These are phyloP conservation scores for Cryphonectria parasitica DNA, from an alignment of 2,329 filamentous ascomycete species.

Conservation along the genomic window DNA sequence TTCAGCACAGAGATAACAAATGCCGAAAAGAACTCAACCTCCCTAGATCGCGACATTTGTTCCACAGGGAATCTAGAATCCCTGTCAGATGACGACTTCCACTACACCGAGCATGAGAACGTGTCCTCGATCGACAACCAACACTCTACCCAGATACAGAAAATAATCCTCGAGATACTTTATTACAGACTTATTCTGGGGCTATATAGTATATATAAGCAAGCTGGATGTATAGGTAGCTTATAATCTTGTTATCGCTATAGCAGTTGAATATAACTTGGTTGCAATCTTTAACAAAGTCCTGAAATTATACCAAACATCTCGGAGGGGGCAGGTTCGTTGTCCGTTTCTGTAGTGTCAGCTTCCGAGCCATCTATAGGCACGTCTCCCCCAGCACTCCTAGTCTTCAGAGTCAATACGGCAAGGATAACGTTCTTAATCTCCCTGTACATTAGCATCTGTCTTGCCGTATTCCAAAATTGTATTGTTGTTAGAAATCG, in stretches of 20 bases:
- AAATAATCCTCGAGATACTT: conserved; percentile 46
- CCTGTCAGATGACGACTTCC: too few relatives aligned
- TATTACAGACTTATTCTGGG: conserved; percentile 46
- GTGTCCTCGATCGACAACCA: too few relatives aligned
- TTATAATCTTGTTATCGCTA: conserved; percentile 62
- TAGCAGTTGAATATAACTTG: conserved; percentile 53
- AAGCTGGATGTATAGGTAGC: conserved; percentile 65
- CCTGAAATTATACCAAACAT: conserved; percentile 42
- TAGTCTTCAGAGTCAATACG: conserved; percentile 34
- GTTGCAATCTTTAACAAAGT: conserved; percentile 50
- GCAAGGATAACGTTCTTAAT: conserved; percentile 50
- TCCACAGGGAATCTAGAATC: too few relatives aligned
- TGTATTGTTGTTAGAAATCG: conserved; percentile 60
- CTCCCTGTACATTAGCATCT: conserved; percentile 17
- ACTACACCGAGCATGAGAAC: too few relatives aligned
- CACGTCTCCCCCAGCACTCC: conserved; percentile 2
- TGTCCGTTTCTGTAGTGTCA: neutral
- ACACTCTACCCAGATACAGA: too few relatives aligned
- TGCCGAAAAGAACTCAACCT: too few relatives aligned
- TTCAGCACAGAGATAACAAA: too few relatives aligned
- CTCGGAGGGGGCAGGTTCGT: conserved; percentile 28
- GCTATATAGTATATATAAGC: conserved; percentile 59
- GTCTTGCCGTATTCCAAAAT: conserved; percentile 56
- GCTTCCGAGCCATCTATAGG: conserved; percentile 14
- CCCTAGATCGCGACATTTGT: too few relatives aligned